phyloP scores from a whole-genome alignment of 495 filamentous ascomycete species.

The Podospora pseudoanserina region DNA sequence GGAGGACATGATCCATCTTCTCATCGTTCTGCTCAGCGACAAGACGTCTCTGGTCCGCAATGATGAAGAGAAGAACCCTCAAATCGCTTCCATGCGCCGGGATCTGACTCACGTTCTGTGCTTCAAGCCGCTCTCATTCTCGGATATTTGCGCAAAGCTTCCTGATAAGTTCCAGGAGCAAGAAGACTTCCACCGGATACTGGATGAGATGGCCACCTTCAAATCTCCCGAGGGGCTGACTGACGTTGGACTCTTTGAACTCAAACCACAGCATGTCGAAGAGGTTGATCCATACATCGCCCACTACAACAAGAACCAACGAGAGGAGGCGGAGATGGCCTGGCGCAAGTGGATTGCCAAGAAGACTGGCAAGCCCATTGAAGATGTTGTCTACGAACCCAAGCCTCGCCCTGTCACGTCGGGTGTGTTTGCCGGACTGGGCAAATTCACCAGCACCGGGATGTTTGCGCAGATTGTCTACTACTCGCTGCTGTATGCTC shows the following conservation, averaged over 20 bases:
- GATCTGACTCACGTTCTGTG: conserved; percentile 93
- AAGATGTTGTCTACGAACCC: conserved; percentile 92
- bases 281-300: conserved; percentile 91
- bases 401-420: conserved; percentile 72
- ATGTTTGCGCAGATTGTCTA: conserved; percentile 90
- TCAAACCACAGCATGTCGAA: conserved; percentile 78
- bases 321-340: conserved; percentile 88
- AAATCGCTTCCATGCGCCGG: conserved; percentile 68
- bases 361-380: conserved; percentile 71
- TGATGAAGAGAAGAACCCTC: conserved; percentile 62
- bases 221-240: conserved; percentile 85
- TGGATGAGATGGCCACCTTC: conserved; percentile 88
- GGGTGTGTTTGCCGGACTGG: conserved; percentile 70
- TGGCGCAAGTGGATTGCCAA: conserved; percentile 84
- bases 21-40: conserved; percentile 88
- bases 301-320: conserved; percentile 94
- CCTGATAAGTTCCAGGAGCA: conserved; percentile 82
- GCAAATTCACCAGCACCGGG: conserved; percentile 72
- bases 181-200: conserved; percentile 70
- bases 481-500: conserved; percentile 75
- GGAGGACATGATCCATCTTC: conserved; percentile 91
- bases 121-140: conserved; percentile 93
- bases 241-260: conserved; percentile 88
- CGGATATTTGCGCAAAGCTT: conserved; percentile 75
- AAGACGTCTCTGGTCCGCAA: conserved; percentile 71